Evolutionary conservation across 805 yeast species (phyloP).

Genomic region (Metschnikowia borealis): DNA sequence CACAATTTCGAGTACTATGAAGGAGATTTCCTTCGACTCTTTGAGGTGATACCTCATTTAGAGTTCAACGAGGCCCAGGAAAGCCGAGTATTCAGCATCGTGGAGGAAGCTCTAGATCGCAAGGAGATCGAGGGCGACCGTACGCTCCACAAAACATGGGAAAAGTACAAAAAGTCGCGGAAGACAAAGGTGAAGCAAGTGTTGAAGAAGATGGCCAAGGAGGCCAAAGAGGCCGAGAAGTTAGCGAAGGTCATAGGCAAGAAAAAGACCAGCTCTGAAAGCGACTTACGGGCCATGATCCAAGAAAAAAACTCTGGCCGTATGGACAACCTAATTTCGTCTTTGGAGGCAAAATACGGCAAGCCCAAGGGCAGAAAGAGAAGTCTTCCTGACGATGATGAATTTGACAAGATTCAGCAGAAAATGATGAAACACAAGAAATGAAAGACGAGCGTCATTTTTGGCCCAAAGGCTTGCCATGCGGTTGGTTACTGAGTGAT

Average conservation of each 20-base stretch:
- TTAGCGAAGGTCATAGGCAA: slow-evolving; percentile 36
- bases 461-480: no score
- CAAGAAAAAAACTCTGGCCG: slow-evolving; percentile 41
- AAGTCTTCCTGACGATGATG: slow-evolving; percentile 43
- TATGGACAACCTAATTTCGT: slow-evolving; percentile 44
- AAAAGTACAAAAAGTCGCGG: slow-evolving; percentile 47
- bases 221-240: slow-evolving; percentile 60
- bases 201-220: slow-evolving; percentile 51
- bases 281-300: slow-evolving; percentile 47
- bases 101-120: slow-evolving; percentile 40
- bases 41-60: slow-evolving; percentile 76
- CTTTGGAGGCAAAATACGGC: slow-evolving; percentile 49
- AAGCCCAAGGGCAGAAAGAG: slow-evolving; percentile 33
- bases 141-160: slow-evolving; percentile 41
- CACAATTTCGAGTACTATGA: slow-evolving; percentile 52
- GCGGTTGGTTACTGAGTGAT: no score
- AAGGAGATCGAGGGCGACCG: slow-evolving; percentile 32
- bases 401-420: slow-evolving; percentile 45
- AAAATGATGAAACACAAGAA: slow-evolving; percentile 3
- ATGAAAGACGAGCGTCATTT: not conserved
- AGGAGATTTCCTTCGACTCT: slow-evolving; percentile 67
- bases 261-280: slow-evolving; percentile 26
- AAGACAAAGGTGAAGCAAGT: slow-evolving; percentile 45
- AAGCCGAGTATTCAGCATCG: slow-evolving; percentile 50
- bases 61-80: slow-evolving; percentile 61